Conservation (phyloP, 2,329 filamentous ascomycete species). For the Ophiostoma triangulosporum region DNA sequence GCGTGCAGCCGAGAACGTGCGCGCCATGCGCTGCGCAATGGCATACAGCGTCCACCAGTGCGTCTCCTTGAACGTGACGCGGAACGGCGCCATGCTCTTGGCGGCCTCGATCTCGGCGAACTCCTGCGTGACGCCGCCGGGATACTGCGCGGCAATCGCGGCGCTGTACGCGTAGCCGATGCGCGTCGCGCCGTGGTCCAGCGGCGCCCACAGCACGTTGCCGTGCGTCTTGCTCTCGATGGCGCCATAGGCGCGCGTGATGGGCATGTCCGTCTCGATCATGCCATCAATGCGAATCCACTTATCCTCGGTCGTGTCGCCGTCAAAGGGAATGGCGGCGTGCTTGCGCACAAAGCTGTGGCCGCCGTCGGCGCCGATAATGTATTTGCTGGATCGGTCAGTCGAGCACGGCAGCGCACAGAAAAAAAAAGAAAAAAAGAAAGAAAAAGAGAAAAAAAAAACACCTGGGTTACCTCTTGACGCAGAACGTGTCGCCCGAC, state of each 20-base stretch:
- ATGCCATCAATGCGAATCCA: conserved; percentile 41
- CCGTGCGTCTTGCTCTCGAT: conserved; percentile 38
- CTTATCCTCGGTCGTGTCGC: conserved; percentile 33
- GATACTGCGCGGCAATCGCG: conserved; percentile 24
- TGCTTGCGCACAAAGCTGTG: conserved; percentile 32
- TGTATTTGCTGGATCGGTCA: conserved; percentile 24
- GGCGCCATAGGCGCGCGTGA: conserved; percentile 28
- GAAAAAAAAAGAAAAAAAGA: too few species aligned
- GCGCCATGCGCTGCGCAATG: conserved; percentile 44
- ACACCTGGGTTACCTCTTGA: conserved; percentile 58
- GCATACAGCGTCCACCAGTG: conserved; percentile 42
- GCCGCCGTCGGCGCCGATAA: conserved; percentile 39
- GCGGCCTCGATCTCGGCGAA: conserved; percentile 40
- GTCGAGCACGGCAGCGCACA: too few species aligned
- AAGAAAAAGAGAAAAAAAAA: too few species aligned
- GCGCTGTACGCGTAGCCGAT: conserved; percentile 39
- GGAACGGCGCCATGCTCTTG: conserved; percentile 28
- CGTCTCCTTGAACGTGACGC: conserved; percentile 25
- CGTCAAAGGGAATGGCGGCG: conserved; percentile 34
- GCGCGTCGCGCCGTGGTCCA: conserved; percentile 38
- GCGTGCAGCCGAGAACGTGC: conserved; percentile 40
- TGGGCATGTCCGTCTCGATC: conserved; percentile 34
- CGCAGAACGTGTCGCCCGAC: conserved; percentile 52
- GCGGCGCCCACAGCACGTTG: conserved; percentile 39
- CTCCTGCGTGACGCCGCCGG: conserved; percentile 26